phyloP scores from a whole-genome alignment of 2,329 filamentous ascomycete species.

The Dactylellina cionopaga region DNA sequence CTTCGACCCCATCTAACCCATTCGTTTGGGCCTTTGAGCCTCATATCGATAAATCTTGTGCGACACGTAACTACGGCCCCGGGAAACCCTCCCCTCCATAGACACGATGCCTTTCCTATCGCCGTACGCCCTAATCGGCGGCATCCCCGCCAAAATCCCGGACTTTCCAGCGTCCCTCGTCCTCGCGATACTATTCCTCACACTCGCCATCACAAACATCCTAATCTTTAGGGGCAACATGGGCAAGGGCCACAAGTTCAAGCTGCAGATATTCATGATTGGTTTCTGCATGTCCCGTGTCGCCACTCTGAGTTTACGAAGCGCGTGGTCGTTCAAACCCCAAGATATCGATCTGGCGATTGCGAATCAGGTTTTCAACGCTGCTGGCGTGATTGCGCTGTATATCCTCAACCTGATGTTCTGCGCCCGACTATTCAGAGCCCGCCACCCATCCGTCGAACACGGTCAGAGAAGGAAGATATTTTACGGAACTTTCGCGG shows the following conservation, averaged over 20 bases:
- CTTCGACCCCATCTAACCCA: neutral
- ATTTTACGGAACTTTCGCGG: constrained; percentile 67
- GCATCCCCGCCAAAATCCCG: constrained; percentile 45
- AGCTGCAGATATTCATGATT: constrained; percentile 49
- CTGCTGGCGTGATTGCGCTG: constrained; percentile 77
- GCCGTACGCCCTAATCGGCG: constrained; percentile 33
- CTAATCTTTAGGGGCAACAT: constrained; percentile 43
- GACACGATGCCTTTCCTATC: constrained; percentile 13
- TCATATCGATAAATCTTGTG: neutral
- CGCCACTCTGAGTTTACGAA: constrained; percentile 66
- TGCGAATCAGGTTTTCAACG: constrained; percentile 75
- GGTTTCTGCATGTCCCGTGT: constrained; percentile 57
- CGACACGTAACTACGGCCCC: neutral
- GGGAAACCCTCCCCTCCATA: constrained; percentile 2
- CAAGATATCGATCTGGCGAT: constrained; percentile 64
- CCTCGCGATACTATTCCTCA: constrained; percentile 38
- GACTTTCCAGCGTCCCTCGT: constrained; percentile 48
- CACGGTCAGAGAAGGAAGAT: constrained; percentile 65
- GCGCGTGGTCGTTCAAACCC: constrained; percentile 66
- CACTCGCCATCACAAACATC: constrained; percentile 50
- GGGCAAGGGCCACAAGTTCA: constrained; percentile 64
- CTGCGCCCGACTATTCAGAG: constrained; percentile 77
- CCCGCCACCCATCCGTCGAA: constrained; percentile 69
- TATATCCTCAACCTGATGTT: constrained; percentile 83
- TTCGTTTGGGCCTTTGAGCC: neutral